Percentiles rank a stretch among this genome's conserved stretches.
Evolutionary conservation across 306 rosid genomes (phyloP).

Genomic region (Cucumis cinereus): DNA sequence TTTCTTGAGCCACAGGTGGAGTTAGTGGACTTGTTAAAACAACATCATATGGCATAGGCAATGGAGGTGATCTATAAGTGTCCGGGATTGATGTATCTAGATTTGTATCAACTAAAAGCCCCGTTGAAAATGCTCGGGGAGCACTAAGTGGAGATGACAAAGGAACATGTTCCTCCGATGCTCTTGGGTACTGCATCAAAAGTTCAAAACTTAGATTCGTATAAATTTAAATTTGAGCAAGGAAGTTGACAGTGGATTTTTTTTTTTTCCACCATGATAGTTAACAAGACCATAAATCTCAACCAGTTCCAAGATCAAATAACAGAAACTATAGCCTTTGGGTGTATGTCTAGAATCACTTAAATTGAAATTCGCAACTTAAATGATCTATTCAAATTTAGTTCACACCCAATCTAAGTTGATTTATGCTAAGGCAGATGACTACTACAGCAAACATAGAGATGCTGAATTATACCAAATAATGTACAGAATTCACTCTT

Average conservation of each 20-base stretch:
- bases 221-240: background rate
- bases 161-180: slow-evolving; percentile 71
- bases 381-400: background rate
- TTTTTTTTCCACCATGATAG: background rate
- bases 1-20: slow-evolving; percentile 45
- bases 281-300: background rate
- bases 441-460: background rate
- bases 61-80: slow-evolving; percentile 78
- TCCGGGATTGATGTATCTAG: slow-evolving; percentile 83
- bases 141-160: slow-evolving; percentile 52
- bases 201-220: slow-evolving; percentile 19
- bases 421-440: background rate
- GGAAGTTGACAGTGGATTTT: background rate
- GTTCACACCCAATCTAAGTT: background rate
- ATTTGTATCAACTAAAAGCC: slow-evolving; percentile 78
- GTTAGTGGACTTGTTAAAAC: slow-evolving; percentile 37
- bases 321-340: background rate
- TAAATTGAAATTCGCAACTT: background rate
- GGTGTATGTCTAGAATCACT: background rate
- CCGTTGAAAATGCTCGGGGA: slow-evolving; percentile 38
- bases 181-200: slow-evolving; percentile 56
- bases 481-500: background rate
- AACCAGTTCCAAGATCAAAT: background rate
- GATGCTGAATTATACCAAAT: background rate
- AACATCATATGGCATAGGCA: slow-evolving; percentile 67